A percentile compares a stretch with the other conserved stretches of the same genome.
phyloP scores from a whole-genome alignment of 1,284 basidiomycete genomes.

The Marasmius fiardii region DNA sequence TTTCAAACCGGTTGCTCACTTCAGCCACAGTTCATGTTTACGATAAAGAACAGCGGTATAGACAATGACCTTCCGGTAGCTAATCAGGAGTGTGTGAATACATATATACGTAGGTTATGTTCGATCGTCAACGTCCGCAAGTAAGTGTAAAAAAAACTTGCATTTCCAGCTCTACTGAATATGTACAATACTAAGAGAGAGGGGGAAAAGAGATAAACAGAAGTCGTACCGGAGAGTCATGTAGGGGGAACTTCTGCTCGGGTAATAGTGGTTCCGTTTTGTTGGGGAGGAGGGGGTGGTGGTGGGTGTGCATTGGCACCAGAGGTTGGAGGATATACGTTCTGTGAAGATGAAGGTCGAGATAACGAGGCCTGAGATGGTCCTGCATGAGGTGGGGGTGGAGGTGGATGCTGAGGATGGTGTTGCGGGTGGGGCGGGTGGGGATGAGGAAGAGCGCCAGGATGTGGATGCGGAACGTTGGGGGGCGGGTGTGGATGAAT shows the following conservation, averaged over 20 bases:
- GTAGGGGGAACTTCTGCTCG: conserved; percentile 26
- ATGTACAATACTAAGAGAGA: conserved; percentile 4
- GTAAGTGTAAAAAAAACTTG: background rate
- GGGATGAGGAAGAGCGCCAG: conserved; percentile 38
- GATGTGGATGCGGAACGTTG: conserved; percentile 36
- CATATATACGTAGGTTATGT: conserved; percentile 2
- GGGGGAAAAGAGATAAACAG: background rate
- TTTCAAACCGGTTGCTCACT: too few relatives aligned
- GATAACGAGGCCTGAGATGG: conserved; percentile 31
- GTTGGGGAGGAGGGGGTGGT: conserved; percentile 18
- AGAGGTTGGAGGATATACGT: conserved; percentile 38
- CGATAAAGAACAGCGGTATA: conserved; percentile 1
- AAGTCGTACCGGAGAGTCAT: conserved; percentile 25
- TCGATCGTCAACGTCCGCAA: background rate
- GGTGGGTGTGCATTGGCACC: conserved; percentile 23
- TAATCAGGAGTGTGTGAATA: background rate
- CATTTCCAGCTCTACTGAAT: conserved; percentile 7
- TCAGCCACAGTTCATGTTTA: too few relatives aligned
- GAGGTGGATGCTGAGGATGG: conserved; percentile 16
- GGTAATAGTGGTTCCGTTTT: conserved; percentile 29
- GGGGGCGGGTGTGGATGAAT: conserved; percentile 34
- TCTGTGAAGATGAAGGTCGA: conserved; percentile 47
- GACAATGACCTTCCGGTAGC: background rate
- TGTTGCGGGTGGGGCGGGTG: conserved; percentile 35
- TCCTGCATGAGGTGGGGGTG: too few relatives aligned